A percentile compares a stretch with the other conserved stretches of the same genome.
These are phyloP conservation scores for Zoysia japonica DNA, from an alignment of 176 grass and related monocot species.

Conservation along the genomic window DNA sequence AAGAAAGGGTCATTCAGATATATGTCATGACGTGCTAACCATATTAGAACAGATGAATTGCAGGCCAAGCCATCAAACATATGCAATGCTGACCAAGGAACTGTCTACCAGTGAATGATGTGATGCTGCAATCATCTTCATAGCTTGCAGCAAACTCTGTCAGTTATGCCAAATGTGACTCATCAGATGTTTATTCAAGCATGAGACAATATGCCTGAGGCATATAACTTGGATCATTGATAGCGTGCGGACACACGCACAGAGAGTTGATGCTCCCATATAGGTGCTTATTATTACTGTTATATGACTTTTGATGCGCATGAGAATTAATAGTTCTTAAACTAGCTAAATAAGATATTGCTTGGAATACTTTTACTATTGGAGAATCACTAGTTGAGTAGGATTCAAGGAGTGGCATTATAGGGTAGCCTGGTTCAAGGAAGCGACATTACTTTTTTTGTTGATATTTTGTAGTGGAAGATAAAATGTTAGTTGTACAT, in stretches of 20 bases:
- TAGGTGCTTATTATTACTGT: constrained; percentile 31
- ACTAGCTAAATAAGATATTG: not conserved
- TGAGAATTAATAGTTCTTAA: constrained; percentile 1
- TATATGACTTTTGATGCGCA: not conserved
- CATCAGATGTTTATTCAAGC: constrained; percentile 14
- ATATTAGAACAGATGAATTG: constrained; percentile 54
- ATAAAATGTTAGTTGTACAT: constrained; percentile 11
- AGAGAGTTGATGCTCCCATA: not conserved
- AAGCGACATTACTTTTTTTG: not conserved
- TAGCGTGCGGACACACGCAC: not conserved
- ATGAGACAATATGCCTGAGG: not conserved
- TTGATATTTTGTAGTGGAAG: not conserved
- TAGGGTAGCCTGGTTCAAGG: not conserved
- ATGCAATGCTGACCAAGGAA: constrained; percentile 51
- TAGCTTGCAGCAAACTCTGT: not conserved
- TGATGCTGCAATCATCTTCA: not conserved
- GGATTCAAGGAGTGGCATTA: not conserved
- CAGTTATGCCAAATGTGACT: constrained; percentile 7
- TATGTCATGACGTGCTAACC: constrained; percentile 48
- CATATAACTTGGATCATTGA: constrained; percentile 16
- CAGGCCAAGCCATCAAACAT: constrained; percentile 52
- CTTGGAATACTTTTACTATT: not conserved
- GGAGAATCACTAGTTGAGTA: not conserved
- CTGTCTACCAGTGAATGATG: constrained; percentile 34
- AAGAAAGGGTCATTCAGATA: constrained; percentile 44